Percentiles rank a stretch among this genome's conserved stretches.
phyloP scores from a whole-genome alignment of 257 asterid species.

The Ophiorrhiza pumila region DNA sequence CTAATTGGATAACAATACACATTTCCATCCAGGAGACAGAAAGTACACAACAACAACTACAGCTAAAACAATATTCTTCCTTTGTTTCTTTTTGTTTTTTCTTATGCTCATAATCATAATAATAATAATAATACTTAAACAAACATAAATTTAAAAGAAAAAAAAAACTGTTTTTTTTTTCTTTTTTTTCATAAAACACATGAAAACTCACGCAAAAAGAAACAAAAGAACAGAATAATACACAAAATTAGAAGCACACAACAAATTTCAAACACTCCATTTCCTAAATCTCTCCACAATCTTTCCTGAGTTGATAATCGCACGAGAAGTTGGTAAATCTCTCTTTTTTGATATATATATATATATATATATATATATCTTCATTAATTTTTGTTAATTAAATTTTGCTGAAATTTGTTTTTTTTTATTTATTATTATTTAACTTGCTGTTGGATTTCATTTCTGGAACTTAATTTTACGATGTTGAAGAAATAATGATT shows the following conservation, averaged over 20 bases:
- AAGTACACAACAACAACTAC: too few species aligned
- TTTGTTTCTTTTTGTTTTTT: too few species aligned
- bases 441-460: slow-evolving; percentile 14
- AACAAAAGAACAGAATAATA: slow-evolving; percentile 18
- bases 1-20: too few species aligned
- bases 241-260: background rate
- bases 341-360: too few species aligned
- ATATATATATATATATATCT: too few species aligned
- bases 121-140: too few species aligned
- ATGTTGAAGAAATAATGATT: background rate
- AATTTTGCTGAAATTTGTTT: background rate
- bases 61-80: too few species aligned
- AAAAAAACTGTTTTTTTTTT: background rate
- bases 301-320: slow-evolving; percentile 8
- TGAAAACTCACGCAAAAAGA: slow-evolving; percentile 18
- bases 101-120: too few species aligned
- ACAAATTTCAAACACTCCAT: slow-evolving; percentile 18
- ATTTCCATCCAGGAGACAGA: too few species aligned
- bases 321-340: slow-evolving; percentile 9
- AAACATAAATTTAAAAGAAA: too few species aligned
- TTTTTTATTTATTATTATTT: slow-evolving; percentile 7
- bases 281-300: slow-evolving; percentile 2
- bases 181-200: background rate
- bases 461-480: background rate
- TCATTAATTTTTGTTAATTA: background rate